Evolutionary conservation across 1,284 basidiomycete species (phyloP), one percentile per base, ranked within the genome.

Genomic region (Singerocomus rubriflavus): DNA sequence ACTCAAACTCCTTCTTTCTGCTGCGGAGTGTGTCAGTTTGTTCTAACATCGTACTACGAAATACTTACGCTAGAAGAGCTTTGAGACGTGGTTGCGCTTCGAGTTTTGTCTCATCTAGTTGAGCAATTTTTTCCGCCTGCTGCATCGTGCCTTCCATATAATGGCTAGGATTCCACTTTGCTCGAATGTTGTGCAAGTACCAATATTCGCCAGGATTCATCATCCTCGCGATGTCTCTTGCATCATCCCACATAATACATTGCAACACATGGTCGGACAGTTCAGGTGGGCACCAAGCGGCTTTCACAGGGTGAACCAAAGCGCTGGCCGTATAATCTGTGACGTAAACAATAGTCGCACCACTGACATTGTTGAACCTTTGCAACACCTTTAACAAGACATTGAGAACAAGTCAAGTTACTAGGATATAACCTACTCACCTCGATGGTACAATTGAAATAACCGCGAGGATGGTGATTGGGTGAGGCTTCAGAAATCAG

Each of bases 371-470:
- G 31, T 56, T 32, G 43, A 74, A 70, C 1, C 69, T 74, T 46
- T 76, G 64, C 5, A 85, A 53, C 17, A 85, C 68, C 84, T 86
- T 53, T 34, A 17, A 42, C 37, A 26, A 50, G 40, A 25, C 35
- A 27, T 25, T 39, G 25, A 32, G 25, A 10, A 40, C 17, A 14
- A 2, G 25, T 9, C 44, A 14, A 26, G 21, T 21, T 21, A 4
- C n/a, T 14, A 17, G 5, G 4, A 25, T 17, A 31, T 13, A 13
- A 17, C 26, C 16, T 32, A 48, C 74, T 56, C 53, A 85, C 85
- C 74, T 87, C 80, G 7, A 85, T 74, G 0, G 82, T 85, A 52
- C 83, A 85, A 53, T 88, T 74, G 57, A 88, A 86, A 60, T 76
- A 87, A 1, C 80, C 82, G 11, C 57, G 48, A 4, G 78, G 75